Conservation (phyloP, 495 filamentous ascomycete species). For the Ramalina intermedia region DNA sequence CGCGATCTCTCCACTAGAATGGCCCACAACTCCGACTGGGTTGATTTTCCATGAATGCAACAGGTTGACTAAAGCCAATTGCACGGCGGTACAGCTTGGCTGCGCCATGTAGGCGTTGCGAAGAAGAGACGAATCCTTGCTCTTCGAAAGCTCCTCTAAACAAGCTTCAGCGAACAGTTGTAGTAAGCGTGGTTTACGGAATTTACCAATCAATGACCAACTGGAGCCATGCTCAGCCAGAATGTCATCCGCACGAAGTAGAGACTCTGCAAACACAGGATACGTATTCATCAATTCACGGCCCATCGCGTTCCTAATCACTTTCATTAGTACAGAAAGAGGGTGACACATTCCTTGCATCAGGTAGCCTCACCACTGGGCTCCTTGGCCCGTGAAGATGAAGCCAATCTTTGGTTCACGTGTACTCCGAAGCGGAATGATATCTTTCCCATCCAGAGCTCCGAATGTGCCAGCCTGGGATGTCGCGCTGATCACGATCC, state of each 20-base stretch:
- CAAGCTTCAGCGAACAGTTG: neutral
- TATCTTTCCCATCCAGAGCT: neutral
- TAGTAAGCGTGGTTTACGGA: neutral
- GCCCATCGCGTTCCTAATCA: conserved; percentile 30
- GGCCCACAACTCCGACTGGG: conserved; percentile 12
- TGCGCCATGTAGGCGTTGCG: conserved; percentile 8
- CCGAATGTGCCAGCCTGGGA: neutral
- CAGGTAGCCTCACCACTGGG: conserved; percentile 39
- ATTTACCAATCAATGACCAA: neutral
- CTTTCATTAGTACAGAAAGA: conserved; percentile 16
- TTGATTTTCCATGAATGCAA: conserved; percentile 1
- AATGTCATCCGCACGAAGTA: neutral
- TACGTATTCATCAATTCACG: conserved; percentile 20
- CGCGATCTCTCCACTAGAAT: conserved; percentile 22
- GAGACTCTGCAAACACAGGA: conserved; percentile 6
- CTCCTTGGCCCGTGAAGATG: conserved; percentile 50
- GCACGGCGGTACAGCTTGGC: conserved; percentile 16
- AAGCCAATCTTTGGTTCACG: neutral
- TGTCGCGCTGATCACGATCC: neutral
- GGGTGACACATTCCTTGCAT: conserved; percentile 21
- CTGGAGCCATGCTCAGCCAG: neutral
- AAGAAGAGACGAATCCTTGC: conserved; percentile 28
- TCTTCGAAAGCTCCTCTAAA: conserved; percentile 23
- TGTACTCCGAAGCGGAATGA: neutral
- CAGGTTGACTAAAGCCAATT: conserved; percentile 18